Conservation (phyloP, 169 alveolate genomes). For the Blepharisma undulans region DNA sequence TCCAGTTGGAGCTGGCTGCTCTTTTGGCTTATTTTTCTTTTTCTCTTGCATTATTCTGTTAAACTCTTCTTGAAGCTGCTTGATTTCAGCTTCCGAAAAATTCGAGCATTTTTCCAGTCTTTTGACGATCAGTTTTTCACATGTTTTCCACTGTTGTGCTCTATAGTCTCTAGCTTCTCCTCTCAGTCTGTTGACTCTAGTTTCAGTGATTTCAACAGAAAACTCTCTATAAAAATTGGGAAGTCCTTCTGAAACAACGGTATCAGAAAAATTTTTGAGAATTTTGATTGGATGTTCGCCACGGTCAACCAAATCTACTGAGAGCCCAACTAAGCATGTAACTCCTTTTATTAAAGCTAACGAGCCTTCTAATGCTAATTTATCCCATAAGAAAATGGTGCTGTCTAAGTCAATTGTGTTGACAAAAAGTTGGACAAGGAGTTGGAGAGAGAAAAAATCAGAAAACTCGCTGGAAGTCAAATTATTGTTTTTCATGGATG, state of each 20-base stretch:
- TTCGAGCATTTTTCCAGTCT: constrained; percentile 18
- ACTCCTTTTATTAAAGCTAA: constrained; percentile 27
- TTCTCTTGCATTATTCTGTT: not conserved
- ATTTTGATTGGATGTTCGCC: constrained; percentile 23
- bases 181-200: constrained; percentile 1
- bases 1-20: too few species aligned
- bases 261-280: not conserved
- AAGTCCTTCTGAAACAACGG: not conserved
- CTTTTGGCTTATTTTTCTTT: not conserved
- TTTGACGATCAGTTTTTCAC: not conserved
- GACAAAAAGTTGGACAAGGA: constrained; percentile 23
- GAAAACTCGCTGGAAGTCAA: constrained; percentile 3
- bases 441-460: constrained; percentile 30
- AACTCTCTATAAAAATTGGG: not conserved
- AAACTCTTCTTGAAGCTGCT: not conserved
- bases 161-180: constrained; percentile 2
- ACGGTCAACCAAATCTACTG: not conserved
- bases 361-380: not conserved
- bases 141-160: constrained; percentile 13
- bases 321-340: not conserved
- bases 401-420: constrained; percentile 34
- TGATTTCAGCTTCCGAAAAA: constrained; percentile 16
- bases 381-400: constrained; percentile 27
- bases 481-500: not conserved
- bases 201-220: not conserved